Evolutionary conservation across 495 filamentous ascomycete species (phyloP).

Genomic region (Neurospora hispaniola): DNA sequence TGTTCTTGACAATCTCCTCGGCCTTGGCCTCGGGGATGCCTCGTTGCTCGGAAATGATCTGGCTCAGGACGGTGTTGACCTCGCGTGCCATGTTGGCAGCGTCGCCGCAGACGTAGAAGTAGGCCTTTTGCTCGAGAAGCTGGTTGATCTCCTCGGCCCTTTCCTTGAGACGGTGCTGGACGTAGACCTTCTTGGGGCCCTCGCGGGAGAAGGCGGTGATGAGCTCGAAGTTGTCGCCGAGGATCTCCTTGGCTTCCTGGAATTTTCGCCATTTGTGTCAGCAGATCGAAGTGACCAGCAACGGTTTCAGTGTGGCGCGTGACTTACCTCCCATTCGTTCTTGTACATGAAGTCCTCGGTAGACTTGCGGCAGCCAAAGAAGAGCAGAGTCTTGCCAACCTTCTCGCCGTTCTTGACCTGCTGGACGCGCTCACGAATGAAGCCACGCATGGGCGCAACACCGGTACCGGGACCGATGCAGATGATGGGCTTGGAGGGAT

Average conservation of each 20-base stretch:
- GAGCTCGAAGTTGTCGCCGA: conserved; percentile 79
- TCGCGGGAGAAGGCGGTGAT: conserved; percentile 93
- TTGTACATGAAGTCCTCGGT: conserved; percentile 87
- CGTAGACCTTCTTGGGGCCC: conserved; percentile 78
- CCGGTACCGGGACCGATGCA: conserved; percentile 95
- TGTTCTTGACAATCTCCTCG: conserved; percentile 91
- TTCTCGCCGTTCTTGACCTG: conserved; percentile 68
- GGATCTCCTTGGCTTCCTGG: conserved; percentile 67
- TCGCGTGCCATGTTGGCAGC: conserved; percentile 97
- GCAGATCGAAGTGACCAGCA: not conserved
- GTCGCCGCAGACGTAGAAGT: conserved; percentile 98
- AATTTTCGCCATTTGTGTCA: not conserved
- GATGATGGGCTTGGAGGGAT: conserved; percentile 87
- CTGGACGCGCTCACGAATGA: conserved; percentile 85
- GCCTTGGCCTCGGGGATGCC: conserved; percentile 72
- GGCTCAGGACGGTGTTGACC: conserved; percentile 73
- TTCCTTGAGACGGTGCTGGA: conserved; percentile 86
- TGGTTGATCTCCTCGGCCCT: conserved; percentile 75
- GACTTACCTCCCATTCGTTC: conserved; percentile 84
- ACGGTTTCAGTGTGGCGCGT: not conserved
- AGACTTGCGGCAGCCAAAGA: conserved; percentile 84
- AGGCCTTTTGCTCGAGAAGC: conserved; percentile 75
- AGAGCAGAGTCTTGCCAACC: conserved; percentile 82
- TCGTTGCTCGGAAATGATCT: conserved; percentile 77
- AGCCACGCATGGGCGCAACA: conserved; percentile 92